Percentiles rank a stretch among this genome's conserved stretches.
Evolutionary conservation across 148 eudicot genomes (phyloP).

Genomic region (Suaeda aralocaspica): DNA sequence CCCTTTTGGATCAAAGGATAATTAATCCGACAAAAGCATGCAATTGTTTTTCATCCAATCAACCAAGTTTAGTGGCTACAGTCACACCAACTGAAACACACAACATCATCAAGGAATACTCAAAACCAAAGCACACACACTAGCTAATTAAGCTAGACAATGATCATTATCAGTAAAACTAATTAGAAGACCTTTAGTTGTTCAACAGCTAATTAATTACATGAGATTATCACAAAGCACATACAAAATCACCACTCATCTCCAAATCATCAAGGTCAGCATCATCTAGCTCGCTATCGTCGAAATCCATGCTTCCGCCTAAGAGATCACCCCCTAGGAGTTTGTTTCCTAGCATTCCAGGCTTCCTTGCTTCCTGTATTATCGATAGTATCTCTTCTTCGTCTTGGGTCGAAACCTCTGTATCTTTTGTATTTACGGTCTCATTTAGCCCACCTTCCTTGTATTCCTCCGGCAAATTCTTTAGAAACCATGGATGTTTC

Average conservation of each 20-base stretch:
- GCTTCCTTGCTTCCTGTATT: constrained; percentile 48
- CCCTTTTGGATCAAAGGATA: too few relatives aligned
- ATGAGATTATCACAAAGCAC: constrained; percentile 35
- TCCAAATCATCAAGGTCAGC: constrained; percentile 50
- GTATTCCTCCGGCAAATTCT: constrained; percentile 44
- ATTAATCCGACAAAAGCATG: too few relatives aligned
- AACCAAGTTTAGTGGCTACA: too few relatives aligned
- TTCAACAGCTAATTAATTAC: too few relatives aligned
- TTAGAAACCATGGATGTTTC: constrained; percentile 62
- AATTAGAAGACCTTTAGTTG: too few relatives aligned
- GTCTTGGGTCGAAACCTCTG: constrained; percentile 32
- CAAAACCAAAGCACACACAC: too few relatives aligned
- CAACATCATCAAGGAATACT: too few relatives aligned
- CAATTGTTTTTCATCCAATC: too few relatives aligned
- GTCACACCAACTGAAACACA: too few relatives aligned
- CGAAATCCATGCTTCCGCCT: constrained; percentile 58
- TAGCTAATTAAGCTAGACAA: too few relatives aligned
- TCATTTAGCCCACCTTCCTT: constrained; percentile 35
- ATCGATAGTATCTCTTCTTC: constrained; percentile 51
- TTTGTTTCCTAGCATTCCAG: constrained; percentile 7
- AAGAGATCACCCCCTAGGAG: constrained; percentile 11
- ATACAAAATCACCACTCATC: constrained; percentile 54
- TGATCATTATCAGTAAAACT: too few relatives aligned
- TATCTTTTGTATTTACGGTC: constrained; percentile 7
- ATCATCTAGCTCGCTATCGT: constrained; percentile 59